Percentiles rank a stretch among this genome's conserved stretches.
Conservation (phyloP, 306 rosid genomes). For the Arachis hypogaea region DNA sequence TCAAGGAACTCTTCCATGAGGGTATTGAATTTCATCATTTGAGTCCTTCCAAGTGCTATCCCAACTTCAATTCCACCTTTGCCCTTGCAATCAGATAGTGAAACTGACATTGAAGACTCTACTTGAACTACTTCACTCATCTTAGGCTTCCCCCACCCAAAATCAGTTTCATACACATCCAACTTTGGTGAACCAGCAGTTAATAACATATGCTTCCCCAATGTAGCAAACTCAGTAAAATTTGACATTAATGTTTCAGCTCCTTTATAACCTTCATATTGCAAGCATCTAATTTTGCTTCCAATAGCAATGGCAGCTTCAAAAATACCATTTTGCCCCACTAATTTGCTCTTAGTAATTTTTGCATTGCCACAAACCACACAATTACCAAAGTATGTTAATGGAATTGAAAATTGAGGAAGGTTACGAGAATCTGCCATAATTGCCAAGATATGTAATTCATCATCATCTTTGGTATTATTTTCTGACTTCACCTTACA, state of each 20-base stretch:
- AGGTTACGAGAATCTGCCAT: conserved; percentile 45
- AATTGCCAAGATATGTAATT: conserved; percentile 24
- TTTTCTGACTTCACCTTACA: conserved; percentile 32
- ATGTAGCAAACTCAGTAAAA: not conserved
- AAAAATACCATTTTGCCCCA: conserved; percentile 40
- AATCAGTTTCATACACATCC: conserved; percentile 28
- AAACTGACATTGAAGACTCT: not conserved
- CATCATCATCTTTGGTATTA: not conserved
- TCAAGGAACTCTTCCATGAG: conserved; percentile 14
- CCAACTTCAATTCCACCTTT: conserved; percentile 33
- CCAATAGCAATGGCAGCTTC: conserved; percentile 44
- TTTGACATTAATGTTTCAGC: conserved; percentile 25
- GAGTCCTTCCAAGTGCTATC: not conserved
- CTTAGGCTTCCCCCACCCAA: conserved; percentile 36
- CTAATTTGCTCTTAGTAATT: conserved; percentile 26
- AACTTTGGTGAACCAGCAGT: conserved; percentile 20
- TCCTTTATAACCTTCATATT: conserved; percentile 33
- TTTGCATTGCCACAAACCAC: conserved; percentile 2
- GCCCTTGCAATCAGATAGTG: conserved; percentile 12
- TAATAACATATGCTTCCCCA: not conserved
- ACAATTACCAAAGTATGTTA: conserved; percentile 49
- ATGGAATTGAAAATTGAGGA: conserved; percentile 36
- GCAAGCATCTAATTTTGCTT: conserved; percentile 18
- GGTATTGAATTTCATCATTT: conserved; percentile 3
- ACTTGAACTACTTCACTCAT: conserved; percentile 13